These are phyloP conservation scores for Ceratobasidium sp. DNA, from an alignment of 1,284 basidiomycete genomes.

Conservation along the genomic window DNA sequence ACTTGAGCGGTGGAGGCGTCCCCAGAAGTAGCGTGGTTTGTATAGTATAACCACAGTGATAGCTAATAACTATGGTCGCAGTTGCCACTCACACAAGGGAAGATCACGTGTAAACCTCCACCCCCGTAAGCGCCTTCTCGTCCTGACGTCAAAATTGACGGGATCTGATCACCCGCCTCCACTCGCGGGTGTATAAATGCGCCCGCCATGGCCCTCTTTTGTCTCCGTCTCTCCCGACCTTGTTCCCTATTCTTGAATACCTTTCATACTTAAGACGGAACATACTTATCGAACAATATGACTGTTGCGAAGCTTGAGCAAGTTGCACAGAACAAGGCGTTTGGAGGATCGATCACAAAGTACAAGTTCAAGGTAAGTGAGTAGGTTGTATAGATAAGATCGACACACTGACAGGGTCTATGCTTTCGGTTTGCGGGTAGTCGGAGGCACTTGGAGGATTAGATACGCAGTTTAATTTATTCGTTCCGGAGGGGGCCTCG, in stretches of 20 bases:
- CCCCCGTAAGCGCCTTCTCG: no score
- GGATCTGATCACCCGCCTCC: slow-evolving; percentile 42
- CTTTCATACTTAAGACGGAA: not conserved
- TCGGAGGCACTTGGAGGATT: slow-evolving; percentile 84
- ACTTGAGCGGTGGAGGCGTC: no score
- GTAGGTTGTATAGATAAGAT: not conserved
- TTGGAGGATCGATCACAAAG: slow-evolving; percentile 84
- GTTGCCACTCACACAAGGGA: no score
- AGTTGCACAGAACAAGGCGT: slow-evolving; percentile 83
- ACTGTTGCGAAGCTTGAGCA: slow-evolving; percentile 53
- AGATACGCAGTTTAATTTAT: slow-evolving; percentile 89
- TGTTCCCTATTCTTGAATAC: not conserved
- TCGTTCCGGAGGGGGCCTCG: slow-evolving; percentile 77
- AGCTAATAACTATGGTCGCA: no score
- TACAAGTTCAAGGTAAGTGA: slow-evolving; percentile 83
- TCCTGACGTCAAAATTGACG: slow-evolving; percentile 32
- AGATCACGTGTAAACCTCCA: not conserved
- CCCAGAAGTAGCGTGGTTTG: no score
- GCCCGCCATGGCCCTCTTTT: not conserved
- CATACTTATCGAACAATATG: slow-evolving; percentile 7
- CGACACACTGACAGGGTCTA: no score
- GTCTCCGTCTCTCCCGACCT: no score
- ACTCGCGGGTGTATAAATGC: slow-evolving; percentile 28
- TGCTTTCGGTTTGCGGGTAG: no score
- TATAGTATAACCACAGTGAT: no score